Evolutionary conservation across 495 filamentous ascomycete genomes (phyloP), one percentile per base, ranked within the genome.

Genomic region (Neurospora sublineolata): DNA sequence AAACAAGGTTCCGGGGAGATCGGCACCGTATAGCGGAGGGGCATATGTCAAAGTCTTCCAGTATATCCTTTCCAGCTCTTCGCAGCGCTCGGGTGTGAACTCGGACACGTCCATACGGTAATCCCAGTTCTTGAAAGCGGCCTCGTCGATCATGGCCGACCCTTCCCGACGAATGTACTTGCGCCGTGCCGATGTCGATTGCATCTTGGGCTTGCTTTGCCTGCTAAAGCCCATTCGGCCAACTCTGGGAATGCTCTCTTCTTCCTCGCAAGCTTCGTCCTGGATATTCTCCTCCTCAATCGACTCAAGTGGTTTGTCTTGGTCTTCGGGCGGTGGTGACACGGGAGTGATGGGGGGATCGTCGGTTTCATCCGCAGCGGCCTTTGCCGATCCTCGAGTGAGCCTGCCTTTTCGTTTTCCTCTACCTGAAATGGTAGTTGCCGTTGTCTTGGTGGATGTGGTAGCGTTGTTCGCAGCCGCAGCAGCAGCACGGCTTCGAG

Each of bases 41-140:
- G 93, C 96, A 81, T 93, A 98, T 68, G 93, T 97, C 70, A 99
- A 85, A 3, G 91, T 94, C 82, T 93, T 97, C 95, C 95, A 99
- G 79, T 99, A 99, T 69, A 89, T 89, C 36, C 91, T 89, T 81
- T 99, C 95, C 4, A 99, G 85, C 80, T 99, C 96, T 67, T 94
- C 92, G 77, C 95, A 97, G 73, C 95, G 86, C 78, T 98, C 94
- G 0, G 89, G 85, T 0, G 94, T 97, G 78, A 90, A 99, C 38
- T 97, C 93, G 42, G 93, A 87, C 71, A 92, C 89, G 70, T 92
- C 87, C 75, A 97, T 90, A 46, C 87, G 89, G 77, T 98, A 97
- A 75, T 97, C 90, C 76, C 96, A 99, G 68, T 89, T 86, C 76
- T 91, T 90, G 83, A 97, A 99, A 8, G 90, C 89, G 42, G 88